Percentiles rank a stretch among this genome's conserved stretches.
These are phyloP conservation scores for Monilinia laxa DNA, from an alignment of 2,329 filamentous ascomycete genomes.

Conservation along the genomic window DNA sequence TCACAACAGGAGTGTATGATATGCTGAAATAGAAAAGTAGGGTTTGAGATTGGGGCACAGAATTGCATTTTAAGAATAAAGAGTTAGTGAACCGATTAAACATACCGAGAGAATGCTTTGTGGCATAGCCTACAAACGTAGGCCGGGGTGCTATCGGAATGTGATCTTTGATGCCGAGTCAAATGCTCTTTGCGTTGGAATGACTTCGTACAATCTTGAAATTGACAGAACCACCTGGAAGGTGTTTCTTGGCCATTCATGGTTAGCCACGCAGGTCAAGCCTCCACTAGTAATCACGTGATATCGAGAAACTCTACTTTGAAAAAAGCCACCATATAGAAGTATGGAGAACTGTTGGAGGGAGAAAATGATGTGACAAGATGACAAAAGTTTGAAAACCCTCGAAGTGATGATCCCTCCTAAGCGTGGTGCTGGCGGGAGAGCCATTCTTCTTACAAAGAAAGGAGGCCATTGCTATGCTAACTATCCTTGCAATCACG, in stretches of 20 bases:
- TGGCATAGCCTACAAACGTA: constrained; percentile 31
- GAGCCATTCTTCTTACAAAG: background rate
- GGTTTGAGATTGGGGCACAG: no score
- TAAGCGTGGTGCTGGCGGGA: background rate
- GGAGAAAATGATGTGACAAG: background rate
- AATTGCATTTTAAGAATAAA: no score
- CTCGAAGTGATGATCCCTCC: background rate
- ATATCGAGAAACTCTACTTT: rapidly evolving
- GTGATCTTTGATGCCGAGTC: constrained; percentile 33
- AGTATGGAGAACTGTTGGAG: background rate
- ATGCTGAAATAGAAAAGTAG: no score
- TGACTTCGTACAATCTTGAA: constrained; percentile 31
- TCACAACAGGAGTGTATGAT: no score
- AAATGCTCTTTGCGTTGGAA: constrained; percentile 37
- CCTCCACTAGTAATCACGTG: background rate
- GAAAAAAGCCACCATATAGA: background rate
- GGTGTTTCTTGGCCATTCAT: background rate
- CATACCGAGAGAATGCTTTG: constrained; percentile 32
- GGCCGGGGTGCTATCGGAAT: constrained; percentile 26
- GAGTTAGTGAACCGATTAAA: no score
- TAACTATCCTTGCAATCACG: no score
- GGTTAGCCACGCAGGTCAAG: background rate
- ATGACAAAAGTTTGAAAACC: background rate
- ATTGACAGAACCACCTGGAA: constrained; percentile 26
- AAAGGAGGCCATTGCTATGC: background rate